Conservation (phyloP, 257 asterid genomes). For the Fraxinus excelsior region DNA sequence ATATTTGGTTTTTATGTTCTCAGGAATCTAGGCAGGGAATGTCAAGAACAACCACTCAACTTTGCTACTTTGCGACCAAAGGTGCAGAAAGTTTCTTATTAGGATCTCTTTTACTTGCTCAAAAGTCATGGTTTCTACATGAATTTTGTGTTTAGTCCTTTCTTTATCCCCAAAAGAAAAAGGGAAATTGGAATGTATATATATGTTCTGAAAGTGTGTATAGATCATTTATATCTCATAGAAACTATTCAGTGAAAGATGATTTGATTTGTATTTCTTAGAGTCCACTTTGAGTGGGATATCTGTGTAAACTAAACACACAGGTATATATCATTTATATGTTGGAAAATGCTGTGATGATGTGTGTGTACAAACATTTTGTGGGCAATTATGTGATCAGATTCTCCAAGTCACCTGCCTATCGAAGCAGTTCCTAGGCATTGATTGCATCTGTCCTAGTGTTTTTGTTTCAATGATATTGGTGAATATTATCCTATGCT, state of each 20-base stretch:
- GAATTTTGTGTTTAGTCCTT: neutral
- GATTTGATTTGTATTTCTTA: neutral
- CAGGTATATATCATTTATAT: neutral
- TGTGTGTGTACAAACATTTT: neutral
- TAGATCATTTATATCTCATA: neutral
- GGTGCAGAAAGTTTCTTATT: slow-evolving; percentile 27
- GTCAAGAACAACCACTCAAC: slow-evolving; percentile 34
- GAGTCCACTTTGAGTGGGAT: neutral
- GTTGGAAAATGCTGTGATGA: neutral
- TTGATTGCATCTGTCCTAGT: neutral
- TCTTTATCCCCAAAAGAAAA: neutral
- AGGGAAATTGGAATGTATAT: neutral
- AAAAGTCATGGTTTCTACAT: neutral
- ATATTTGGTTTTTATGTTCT: slow-evolving; percentile 10
- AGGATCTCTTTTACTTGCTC: slow-evolving; percentile 11
- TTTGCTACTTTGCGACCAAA: slow-evolving; percentile 39
- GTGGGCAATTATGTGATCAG: neutral
- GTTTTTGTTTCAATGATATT: neutral
- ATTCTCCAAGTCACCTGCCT: neutral
- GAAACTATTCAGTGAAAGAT: neutral
- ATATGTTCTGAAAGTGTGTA: neutral
- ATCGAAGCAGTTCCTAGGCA: neutral
- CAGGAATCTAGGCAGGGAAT: slow-evolving; percentile 36
- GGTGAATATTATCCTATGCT: neutral
- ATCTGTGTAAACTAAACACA: neutral